Conservation (phyloP, 257 asterid species). For the Sherardia arvensis region DNA sequence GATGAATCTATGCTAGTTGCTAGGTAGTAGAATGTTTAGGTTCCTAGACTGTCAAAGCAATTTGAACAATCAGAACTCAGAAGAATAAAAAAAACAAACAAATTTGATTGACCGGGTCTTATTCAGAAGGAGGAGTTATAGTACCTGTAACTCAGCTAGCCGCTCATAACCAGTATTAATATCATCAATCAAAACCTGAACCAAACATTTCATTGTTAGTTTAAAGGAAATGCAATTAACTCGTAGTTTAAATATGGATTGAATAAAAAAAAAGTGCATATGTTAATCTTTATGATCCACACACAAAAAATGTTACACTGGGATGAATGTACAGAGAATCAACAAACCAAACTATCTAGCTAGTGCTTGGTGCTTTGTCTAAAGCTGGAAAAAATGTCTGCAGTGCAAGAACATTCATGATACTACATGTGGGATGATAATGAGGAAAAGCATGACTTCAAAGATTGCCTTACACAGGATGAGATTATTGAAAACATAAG, state of each 20-base stretch:
- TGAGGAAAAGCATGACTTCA: neutral
- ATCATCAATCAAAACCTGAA: constrained; percentile 84
- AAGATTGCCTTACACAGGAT: neutral
- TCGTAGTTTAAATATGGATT: neutral
- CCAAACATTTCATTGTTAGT: constrained; percentile 3
- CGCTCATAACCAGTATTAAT: constrained; percentile 95
- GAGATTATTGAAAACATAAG: neutral
- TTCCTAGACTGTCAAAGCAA: neutral
- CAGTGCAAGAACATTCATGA: neutral
- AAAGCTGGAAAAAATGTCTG: neutral
- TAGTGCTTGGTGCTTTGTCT: neutral
- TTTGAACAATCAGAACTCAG: neutral
- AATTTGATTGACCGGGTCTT: neutral
- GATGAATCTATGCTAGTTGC: neutral
- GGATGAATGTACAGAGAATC: neutral
- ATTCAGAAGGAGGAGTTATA: neutral
- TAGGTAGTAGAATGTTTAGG: neutral
- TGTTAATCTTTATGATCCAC: neutral
- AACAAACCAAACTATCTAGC: neutral
- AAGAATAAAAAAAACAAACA: neutral
- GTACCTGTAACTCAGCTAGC: constrained; percentile 90
- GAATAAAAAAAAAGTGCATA: neutral
- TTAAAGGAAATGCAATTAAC: neutral
- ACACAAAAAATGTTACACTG: neutral
- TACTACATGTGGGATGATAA: neutral